Conservation (phyloP, 306 rosid genomes). For the Corylus avellana region DNA sequence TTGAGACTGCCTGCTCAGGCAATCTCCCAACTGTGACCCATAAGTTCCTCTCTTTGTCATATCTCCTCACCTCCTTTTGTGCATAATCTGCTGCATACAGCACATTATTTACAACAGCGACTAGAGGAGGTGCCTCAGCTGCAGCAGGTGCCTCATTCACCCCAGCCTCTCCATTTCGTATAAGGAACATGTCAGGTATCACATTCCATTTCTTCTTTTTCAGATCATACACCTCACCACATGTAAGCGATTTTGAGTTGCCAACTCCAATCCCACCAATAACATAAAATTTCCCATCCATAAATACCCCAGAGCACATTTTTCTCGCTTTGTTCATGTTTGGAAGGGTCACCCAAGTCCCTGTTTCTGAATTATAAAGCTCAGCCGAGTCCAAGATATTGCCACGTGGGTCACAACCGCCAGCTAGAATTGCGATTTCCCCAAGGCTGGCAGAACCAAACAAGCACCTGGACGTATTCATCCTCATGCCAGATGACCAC, state of each 20-base stretch:
- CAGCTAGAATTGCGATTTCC: constrained; percentile 69
- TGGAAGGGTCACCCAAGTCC: constrained; percentile 65
- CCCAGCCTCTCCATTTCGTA: constrained; percentile 38
- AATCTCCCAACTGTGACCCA: constrained; percentile 61
- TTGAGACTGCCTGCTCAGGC: constrained; percentile 47
- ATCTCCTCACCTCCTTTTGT: constrained; percentile 43
- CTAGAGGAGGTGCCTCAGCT: constrained; percentile 74
- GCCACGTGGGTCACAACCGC: constrained; percentile 64
- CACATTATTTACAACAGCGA: constrained; percentile 72
- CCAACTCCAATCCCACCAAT: constrained; percentile 64
- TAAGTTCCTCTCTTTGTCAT: constrained; percentile 38
- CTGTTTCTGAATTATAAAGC: constrained; percentile 66
- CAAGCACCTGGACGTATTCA: constrained; percentile 70
- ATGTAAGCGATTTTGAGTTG: constrained; percentile 32
- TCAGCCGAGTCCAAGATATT: constrained; percentile 61
- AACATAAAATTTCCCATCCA: constrained; percentile 66
- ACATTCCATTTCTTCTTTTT: constrained; percentile 55
- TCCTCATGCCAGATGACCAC: constrained; percentile 54
- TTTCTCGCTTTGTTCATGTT: constrained; percentile 64
- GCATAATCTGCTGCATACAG: constrained; percentile 73
- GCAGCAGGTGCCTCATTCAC: constrained; percentile 22
- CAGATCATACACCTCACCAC: constrained; percentile 72
- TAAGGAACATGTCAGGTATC: constrained; percentile 66
- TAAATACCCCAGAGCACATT: constrained; percentile 65
- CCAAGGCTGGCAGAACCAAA: constrained; percentile 76